Evolutionary conservation across 305 asterid species (phyloP).

Genomic region (Withania somnifera): DNA sequence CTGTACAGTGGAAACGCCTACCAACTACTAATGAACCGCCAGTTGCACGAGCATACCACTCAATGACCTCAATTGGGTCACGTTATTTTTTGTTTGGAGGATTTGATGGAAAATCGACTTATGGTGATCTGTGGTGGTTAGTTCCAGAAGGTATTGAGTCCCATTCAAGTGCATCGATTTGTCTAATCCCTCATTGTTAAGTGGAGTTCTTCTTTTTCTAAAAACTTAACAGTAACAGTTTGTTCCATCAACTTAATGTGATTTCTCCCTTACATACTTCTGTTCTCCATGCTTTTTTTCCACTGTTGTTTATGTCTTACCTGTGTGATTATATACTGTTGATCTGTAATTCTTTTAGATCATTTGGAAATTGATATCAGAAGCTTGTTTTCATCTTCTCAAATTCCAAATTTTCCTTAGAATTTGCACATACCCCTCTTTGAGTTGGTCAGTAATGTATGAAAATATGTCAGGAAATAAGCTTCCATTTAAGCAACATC

Average conservation of each 20-base stretch:
- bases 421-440: background rate
- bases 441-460: background rate
- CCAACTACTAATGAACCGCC: slow-evolving; percentile 70
- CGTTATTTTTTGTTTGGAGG: slow-evolving; percentile 86
- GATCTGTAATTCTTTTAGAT: background rate
- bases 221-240: background rate
- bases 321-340: background rate
- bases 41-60: slow-evolving; percentile 92
- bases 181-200: background rate
- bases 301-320: background rate
- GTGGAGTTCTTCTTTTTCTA: background rate
- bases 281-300: background rate
- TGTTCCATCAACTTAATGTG: background rate
- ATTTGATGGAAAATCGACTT: slow-evolving; percentile 87
- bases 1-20: slow-evolving; percentile 88
- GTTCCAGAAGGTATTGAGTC: slow-evolving; percentile 71
- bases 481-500: background rate
- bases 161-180: slow-evolving; percentile 1
- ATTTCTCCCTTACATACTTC: background rate
- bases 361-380: background rate
- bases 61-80: slow-evolving; percentile 70
- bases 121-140: slow-evolving; percentile 97
- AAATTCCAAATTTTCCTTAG: background rate
- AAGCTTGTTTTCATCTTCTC: background rate
- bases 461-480: background rate